Evolutionary conservation across 495 filamentous ascomycete species (phyloP), one percentile per base, ranked within the genome.

Genomic region (Penicillium angulare): DNA sequence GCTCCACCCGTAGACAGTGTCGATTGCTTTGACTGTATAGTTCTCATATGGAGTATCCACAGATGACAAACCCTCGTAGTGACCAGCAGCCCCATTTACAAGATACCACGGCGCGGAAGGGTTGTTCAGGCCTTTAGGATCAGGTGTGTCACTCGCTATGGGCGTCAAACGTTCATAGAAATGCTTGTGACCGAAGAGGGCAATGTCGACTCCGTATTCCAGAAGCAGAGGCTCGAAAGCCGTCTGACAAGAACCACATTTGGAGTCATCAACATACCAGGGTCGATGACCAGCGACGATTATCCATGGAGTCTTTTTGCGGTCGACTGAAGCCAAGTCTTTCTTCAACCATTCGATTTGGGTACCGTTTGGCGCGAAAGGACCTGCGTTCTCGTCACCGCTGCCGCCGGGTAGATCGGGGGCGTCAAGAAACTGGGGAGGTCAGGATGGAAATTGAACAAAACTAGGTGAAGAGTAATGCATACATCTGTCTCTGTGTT

Each of bases 161-260:
- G 70, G 55, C 15, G 46, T n/a, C 15, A 53, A 23, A 16, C 69
- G 59, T 44, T 79, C 65, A 43, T 70, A 77, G 53, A 68, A 72
- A 42, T 82, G 79, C 38, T 73, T 68, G 56, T 82, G 79, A 3
- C 76, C 79, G 53, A 71, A 72, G 15, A 81, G 66, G 21, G 64
- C 76, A 12, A 82, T 56, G 55, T 82, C 79, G 23, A 81, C 78
- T 20, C 71, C 72, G 55, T 80, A 77, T 45, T 77, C 64, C 52
- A 72, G 66, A 16, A 81, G 56, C 9, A 80, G 48, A 20, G 72
- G 67, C 64, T 82, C 78, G 56, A 82, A 81, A 15, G 68, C 75
- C 15, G 40, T 47, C 45, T 75, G 65, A 68, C 78, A 82, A 9
- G 68, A 52, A 29, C 15, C 53, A 66, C 78, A 81, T 17, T 47